phyloP scores from a whole-genome alignment of 2,329 filamentous ascomycete species.

The Calonectria fujianensis region DNA sequence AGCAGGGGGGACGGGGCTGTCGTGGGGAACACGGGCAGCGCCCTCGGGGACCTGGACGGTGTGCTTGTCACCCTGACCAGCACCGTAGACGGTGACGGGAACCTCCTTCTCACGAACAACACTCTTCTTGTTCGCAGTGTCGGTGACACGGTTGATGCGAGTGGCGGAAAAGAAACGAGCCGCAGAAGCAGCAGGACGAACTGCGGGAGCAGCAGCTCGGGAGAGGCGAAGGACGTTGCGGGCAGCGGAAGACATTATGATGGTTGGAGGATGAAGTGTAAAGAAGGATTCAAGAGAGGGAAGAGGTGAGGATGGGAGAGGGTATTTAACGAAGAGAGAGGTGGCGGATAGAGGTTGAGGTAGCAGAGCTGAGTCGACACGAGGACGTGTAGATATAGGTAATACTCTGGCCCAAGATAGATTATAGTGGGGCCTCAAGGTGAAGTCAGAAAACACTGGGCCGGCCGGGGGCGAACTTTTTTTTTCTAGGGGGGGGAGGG shows the following conservation, averaged over 20 bases:
- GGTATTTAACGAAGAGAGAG: conserved; percentile 37
- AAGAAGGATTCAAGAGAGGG: conserved; percentile 30
- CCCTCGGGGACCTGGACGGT: conserved; percentile 71
- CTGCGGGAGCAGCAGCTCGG: conserved; percentile 56
- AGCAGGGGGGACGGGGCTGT: conserved; percentile 61
- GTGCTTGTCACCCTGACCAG: conserved; percentile 71
- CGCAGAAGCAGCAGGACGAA: conserved; percentile 51
- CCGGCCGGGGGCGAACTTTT: conserved; percentile 46
- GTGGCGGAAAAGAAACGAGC: conserved; percentile 60
- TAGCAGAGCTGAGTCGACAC: conserved; percentile 38
- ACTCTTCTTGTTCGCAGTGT: conserved; percentile 68
- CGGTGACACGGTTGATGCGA: conserved; percentile 57
- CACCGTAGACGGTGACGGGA: conserved; percentile 72
- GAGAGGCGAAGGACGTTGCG: conserved; percentile 60
- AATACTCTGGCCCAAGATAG: conserved; percentile 44
- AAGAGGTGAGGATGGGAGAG: conserved; percentile 1
- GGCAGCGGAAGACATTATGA: conserved; percentile 61
- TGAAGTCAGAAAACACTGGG: conserved; percentile 41
- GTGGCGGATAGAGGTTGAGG: conserved; percentile 37
- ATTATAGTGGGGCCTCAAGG: conserved; percentile 40
- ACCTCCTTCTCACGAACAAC: conserved; percentile 75
- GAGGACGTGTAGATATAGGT: conserved; percentile 54
- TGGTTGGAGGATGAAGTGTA: conserved; percentile 43
- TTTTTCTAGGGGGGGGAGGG: conserved; percentile 33
- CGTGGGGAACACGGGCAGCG: conserved; percentile 65